Evolutionary conservation across 176 grass and related monocot species (phyloP), one percentile per base, ranked within the genome.

Genomic region (Urochloa ruziziensis): DNA sequence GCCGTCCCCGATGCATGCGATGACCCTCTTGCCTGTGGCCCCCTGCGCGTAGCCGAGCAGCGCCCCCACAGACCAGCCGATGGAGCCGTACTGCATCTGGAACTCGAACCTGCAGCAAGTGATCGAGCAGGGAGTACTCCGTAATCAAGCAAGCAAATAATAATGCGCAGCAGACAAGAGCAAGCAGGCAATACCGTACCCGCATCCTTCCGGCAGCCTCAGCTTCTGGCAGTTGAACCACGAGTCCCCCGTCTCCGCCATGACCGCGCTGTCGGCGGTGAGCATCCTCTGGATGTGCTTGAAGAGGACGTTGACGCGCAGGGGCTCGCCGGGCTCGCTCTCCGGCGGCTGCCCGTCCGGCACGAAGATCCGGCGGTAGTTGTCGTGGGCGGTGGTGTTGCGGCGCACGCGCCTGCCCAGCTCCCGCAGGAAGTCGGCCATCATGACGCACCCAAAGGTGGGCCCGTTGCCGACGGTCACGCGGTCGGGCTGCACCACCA

Each of bases 211-310:
- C 0, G 94, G 94, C 17, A 97, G 78, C 73, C 85, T 85, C 4
- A 97, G 83, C 81, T 94, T 97, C 89, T 97, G 94, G 81, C 94
- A 94, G 90, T 97, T 97, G 79, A 97, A 94, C 94, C 94, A 97
- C 3, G 91, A 94, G 84, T 97, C 91, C 0, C 94, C 94, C 0
- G 91, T 86, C 74, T 97, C 91, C 1, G 91, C 91, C 46, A 97
- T 90, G 9, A 97, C 89, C 15, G 86, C 91, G 75, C 57, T 81
- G 61, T 80, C 80, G 2, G 69, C 56, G 7, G 61, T 79, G 16
- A 94, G 62, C 94, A 97, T 97, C 16, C 43, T 24, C 78, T 97
- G 94, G 56, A 94, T 69, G 85, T 97, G 91, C 86, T 90, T 93
- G 90, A 97, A 94, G 36, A 97, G 79, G 25, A 94, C 86, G 65